These are phyloP conservation scores for Mortierella sp. DNA, from an alignment of 371 early-diverging fungal species.

Conservation along the genomic window DNA sequence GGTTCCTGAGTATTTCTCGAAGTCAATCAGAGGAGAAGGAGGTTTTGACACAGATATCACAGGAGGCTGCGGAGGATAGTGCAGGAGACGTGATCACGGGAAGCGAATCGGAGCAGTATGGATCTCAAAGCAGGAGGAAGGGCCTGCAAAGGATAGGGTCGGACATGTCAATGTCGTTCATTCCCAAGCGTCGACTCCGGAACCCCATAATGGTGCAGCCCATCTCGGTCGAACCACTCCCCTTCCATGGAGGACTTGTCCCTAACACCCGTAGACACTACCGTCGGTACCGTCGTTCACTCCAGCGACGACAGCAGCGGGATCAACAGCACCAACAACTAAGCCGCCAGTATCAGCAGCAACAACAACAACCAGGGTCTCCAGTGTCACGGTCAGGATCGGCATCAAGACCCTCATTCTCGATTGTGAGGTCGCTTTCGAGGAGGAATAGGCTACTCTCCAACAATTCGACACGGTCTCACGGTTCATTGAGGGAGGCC, in stretches of 20 bases:
- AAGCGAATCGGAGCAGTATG: background rate
- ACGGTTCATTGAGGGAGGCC: conserved; percentile 16
- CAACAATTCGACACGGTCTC: background rate
- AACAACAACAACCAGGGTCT: conserved; percentile 10
- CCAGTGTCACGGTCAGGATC: background rate
- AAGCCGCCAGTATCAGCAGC: conserved; percentile 1
- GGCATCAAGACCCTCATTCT: background rate
- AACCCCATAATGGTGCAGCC: conserved; percentile 48
- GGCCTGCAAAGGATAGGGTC: background rate
- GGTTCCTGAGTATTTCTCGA: background rate
- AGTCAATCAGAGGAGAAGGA: conserved; percentile 21
- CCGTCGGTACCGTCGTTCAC: conserved; percentile 30
- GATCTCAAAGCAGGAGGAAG: background rate
- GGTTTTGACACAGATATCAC: conserved; percentile 5
- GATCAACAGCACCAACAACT: background rate
- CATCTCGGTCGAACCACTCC: conserved; percentile 53
- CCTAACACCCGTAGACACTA: conserved; percentile 33
- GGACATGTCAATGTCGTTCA: background rate
- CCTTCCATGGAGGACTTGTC: conserved; percentile 48
- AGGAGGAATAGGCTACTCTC: background rate
- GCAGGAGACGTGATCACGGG: background rate
- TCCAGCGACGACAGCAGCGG: conserved; percentile 11
- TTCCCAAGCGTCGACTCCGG: background rate
- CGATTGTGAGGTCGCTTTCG: background rate
- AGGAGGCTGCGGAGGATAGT: background rate